Evolutionary conservation across 306 rosid species (phyloP), one percentile per base, ranked within the genome.

Genomic region (Ceratonia siliqua): DNA sequence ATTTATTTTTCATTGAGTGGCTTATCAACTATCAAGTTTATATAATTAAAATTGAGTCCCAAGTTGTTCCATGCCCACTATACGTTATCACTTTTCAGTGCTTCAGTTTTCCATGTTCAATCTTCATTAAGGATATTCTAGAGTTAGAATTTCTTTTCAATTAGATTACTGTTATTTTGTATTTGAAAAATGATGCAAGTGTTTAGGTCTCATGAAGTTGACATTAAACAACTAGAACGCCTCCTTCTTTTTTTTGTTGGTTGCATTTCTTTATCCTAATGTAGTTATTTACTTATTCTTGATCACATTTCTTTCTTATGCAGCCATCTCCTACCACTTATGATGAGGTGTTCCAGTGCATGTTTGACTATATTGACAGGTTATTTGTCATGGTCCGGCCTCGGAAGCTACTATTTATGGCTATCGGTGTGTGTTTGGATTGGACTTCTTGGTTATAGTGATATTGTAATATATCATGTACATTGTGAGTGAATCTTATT

Each of bases 341-440:
- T 15, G 88, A 78, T 11, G 99, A 92, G 86, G 99, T 95, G 70
- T 95, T 95, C 69, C 87, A 90, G 82, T 90, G 96, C 61, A 95
- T 95, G 96, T 92, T 95, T 53, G 98, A 92, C 72, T 95, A 95
- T 75, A 95, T 95, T 71, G 99, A 95, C 33, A 86, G 98, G 78
- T 84, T 95, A 36, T 95, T 92, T 63, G 82, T 77, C 72, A 95
- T 95, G 90, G 99, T 95, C 71, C 93, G 99, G 32, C 99, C 99
- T 45, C 84, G 99, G 73, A 95, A 95, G 86, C 85, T 95, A 54
- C 86, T 95, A 41, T 95, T 70, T 74, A 92, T 95, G 99, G 99
- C 99, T 21, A 92, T 95, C 56, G 99, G 99, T 95, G 83, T 62
- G 99, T 80, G 48, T 48, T 45, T 33, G 21, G 46, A 18, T 54